Percentiles rank a stretch among this genome's conserved stretches.
phyloP scores from a whole-genome alignment of 1,284 basidiomycete genomes.

The Exobasidium rhododendri region DNA sequence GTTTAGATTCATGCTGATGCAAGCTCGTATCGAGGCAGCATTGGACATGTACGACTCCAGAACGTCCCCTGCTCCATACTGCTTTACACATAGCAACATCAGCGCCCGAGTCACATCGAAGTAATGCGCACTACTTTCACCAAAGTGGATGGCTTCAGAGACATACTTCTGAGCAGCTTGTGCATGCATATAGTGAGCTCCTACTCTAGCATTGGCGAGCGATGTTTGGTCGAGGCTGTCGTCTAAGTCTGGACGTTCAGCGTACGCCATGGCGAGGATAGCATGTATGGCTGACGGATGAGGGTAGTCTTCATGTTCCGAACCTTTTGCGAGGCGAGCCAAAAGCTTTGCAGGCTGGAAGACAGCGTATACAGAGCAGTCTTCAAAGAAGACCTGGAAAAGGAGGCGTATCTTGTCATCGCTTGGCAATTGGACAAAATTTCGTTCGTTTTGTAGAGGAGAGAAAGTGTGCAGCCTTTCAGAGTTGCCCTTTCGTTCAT shows the following conservation, averaged over 20 bases:
- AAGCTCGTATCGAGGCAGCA: not conserved
- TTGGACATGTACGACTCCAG: constrained; percentile 38
- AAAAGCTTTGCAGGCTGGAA: constrained; percentile 34
- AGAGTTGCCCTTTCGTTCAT: not conserved
- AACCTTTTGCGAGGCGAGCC: not conserved
- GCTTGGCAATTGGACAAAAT: constrained; percentile 27
- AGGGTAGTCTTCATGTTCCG: constrained; percentile 6
- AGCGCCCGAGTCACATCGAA: constrained; percentile 33
- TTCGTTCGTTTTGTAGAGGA: not conserved
- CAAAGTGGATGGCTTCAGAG: not conserved
- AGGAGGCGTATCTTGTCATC: constrained; percentile 31
- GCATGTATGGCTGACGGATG: not conserved
- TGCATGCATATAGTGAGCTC: not conserved
- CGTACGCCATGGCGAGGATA: constrained; percentile 2
- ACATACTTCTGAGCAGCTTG: not conserved
- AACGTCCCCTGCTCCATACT: constrained; percentile 33
- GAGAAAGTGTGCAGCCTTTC: not conserved
- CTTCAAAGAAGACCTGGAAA: constrained; percentile 32
- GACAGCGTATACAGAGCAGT: constrained; percentile 21
- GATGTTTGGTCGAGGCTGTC: not conserved
- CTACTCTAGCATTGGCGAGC: not conserved
- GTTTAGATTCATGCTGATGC: constrained; percentile 7
- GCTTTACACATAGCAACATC: constrained; percentile 28
- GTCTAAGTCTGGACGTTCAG: not conserved
- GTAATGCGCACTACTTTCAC: constrained; percentile 4